These are phyloP conservation scores for Cadophora malorum DNA, from an alignment of 2,329 filamentous ascomycete species.

Conservation along the genomic window DNA sequence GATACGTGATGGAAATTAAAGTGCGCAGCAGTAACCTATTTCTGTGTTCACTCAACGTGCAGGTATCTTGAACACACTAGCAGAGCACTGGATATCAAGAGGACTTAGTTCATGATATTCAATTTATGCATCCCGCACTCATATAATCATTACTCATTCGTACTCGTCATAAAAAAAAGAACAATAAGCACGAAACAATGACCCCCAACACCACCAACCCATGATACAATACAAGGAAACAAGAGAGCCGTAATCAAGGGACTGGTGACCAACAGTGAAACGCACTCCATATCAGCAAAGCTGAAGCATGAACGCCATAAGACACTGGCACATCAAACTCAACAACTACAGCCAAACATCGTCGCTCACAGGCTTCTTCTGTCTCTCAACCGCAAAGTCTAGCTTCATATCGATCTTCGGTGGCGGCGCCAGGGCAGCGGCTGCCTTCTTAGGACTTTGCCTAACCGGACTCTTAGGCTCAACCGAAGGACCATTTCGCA, in stretches of 20 bases:
- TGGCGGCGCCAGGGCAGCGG: conserved; percentile 30
- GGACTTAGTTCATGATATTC: conserved; percentile 32
- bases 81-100: background rate
- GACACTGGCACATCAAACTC: background rate
- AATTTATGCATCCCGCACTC: conserved; percentile 27
- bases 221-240: conserved; percentile 15
- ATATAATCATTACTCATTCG: conserved; percentile 32
- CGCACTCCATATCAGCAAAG: background rate
- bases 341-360: conserved; percentile 38
- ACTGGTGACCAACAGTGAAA: background rate
- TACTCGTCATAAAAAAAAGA: conserved; percentile 21
- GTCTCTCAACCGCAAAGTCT: conserved; percentile 37
- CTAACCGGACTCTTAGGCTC: conserved; percentile 54
- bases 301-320: conserved; percentile 3
- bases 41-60: too few species aligned
- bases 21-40: too few species aligned
- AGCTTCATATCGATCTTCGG: conserved; percentile 45
- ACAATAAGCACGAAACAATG: background rate
- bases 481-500: conserved; percentile 72
- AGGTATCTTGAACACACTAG: background rate
- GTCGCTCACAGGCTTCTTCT: conserved; percentile 29
- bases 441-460: conserved; percentile 47
- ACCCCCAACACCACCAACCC: background rate
- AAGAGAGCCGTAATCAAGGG: conserved; percentile 11
- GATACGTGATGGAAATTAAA: too few species aligned